A percentile compares a stretch with the other conserved stretches of the same genome.
phyloP scores from a whole-genome alignment of 208 protist species.

The Crithidia acanthocephali region DNA sequence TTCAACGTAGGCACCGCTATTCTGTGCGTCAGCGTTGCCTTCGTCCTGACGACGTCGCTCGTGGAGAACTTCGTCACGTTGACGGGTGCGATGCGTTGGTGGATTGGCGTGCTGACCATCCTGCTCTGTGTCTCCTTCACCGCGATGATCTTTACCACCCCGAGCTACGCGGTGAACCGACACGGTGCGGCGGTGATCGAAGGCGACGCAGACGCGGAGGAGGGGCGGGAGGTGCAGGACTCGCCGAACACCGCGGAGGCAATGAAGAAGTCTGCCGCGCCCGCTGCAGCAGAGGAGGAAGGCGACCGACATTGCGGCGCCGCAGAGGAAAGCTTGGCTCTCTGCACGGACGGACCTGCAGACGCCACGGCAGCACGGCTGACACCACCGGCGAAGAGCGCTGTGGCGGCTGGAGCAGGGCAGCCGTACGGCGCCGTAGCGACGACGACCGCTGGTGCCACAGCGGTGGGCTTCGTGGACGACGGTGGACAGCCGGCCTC shows the following conservation, averaged over 20 bases:
- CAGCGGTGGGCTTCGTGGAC: neutral
- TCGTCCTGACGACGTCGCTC: constrained; percentile 54
- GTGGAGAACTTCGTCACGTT: constrained; percentile 58
- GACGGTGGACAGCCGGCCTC: neutral
- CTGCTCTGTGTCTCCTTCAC: constrained; percentile 54
- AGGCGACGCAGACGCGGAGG: neutral
- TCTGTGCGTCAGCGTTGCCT: constrained; percentile 48
- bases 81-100: constrained; percentile 21
- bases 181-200: neutral
- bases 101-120: constrained; percentile 59
- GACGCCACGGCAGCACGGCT: neutral
- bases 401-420: neutral
- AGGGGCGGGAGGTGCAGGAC: neutral
- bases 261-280: neutral
- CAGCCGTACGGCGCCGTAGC: neutral
- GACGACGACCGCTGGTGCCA: neutral
- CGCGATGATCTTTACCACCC: constrained; percentile 70
- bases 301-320: neutral
- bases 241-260: no score
- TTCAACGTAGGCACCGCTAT: constrained; percentile 71
- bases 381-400: neutral
- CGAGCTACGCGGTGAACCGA: constrained; percentile 63
- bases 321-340: constrained; percentile 1
- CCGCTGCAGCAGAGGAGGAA: neutral
- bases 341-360: constrained; percentile 1